Evolutionary conservation across 2,329 filamentous ascomycete species (phyloP), one percentile per base, ranked within the genome.

Genomic region (Sclerotinia borealis): DNA sequence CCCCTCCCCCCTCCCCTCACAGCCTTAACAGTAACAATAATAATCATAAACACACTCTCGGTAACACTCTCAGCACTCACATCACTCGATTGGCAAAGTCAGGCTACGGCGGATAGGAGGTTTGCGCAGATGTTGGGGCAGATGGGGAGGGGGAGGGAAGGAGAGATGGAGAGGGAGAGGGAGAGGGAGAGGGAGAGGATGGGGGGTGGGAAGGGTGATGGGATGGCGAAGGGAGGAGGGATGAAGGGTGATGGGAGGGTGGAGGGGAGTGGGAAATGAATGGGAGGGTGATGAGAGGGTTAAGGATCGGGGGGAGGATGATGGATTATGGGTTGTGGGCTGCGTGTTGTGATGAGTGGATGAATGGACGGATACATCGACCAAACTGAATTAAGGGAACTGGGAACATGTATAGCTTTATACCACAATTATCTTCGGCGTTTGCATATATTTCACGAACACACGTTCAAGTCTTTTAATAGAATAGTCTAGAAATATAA

Each of bases 1-100:
- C 3, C 25, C 25, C 10, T 5, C 25, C 29, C 31, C 3, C 25
- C 25, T 5, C 9, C 25, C 29, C 25, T n/a, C 54, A 62, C 37
- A 71, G 69, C 67, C 3, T 39, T 71, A n/a, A 68, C 63, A 34
- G 63, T 72, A 13, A 51, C 70, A 8, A 61, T 66, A 2, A 68
- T 72, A 15, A 51, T 70, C 2, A 63, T 72, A 29, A 72, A 72
- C 48, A 63, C 55, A 15, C 22, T 71, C 27, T 69, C 68, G 0
- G 63, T 72, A 1, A 48, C 65, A 1, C 60, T 72, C 0, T 68
- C 69, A 0, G 70, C 70, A 0, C 64, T 71, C 17, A 72, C 70
- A 0, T 68, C 66, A 43, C 51, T 72, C 19, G 70, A 72, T 51
- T 72, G 69, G 70, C 66, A 68, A 49, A 65, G 49, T 7, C 41